Base-by-base conservation (phyloP, 805 yeast species). In the Jamesozyma hellenica region DNA sequence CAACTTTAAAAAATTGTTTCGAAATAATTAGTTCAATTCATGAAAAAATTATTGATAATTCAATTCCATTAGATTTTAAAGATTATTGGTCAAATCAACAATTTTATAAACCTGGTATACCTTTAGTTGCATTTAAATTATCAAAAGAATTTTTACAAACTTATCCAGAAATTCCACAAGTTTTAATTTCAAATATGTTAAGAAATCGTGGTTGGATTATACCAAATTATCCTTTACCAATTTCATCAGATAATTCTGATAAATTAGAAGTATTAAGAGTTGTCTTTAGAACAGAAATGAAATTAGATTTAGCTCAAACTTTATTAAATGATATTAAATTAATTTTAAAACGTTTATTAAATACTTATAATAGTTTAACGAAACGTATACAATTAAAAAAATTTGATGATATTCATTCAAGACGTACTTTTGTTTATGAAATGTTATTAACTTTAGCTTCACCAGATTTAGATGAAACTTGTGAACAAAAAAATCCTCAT, bases 141-240 rank as follows among this genome's bases (percentile, higher is more conserved):
- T 71, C 83, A 2, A 66, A 75, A 38, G 66, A 67, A 29, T 74
- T 87, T 57, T 56, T 63, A 32, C 55, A 70, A 32, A 56, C 69
- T 32, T 83, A 77, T 58, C 92, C 95, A 3, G 85, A 77, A 59
- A 73, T 87, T 41, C 95, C 94, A 9, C 96, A 88, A 61, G 70
- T 79, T 14, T 68, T 83, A 42, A 60, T 87, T 21, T 79, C 95
- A 0, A 67, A 78, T 12, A 56, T 86, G 58, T 66, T 87, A 52
- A 74, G 96, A 58, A 75, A 72, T 57, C 76, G 77, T 51, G 94
- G 94, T 12, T 87, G 82, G 75, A 88, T 88, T 58, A 70, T 87
- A 47, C 95, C 95, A 48, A 86, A 87, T 67, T 87, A 87, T 63
- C 84, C 82, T 44, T 70, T 87, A 50, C 94, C 95, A 23, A 66